A percentile compares a stretch with the other conserved stretches of the same genome.
phyloP scores from a whole-genome alignment of 2,329 filamentous ascomycete genomes.

The Bimuria novae-zelandiae region DNA sequence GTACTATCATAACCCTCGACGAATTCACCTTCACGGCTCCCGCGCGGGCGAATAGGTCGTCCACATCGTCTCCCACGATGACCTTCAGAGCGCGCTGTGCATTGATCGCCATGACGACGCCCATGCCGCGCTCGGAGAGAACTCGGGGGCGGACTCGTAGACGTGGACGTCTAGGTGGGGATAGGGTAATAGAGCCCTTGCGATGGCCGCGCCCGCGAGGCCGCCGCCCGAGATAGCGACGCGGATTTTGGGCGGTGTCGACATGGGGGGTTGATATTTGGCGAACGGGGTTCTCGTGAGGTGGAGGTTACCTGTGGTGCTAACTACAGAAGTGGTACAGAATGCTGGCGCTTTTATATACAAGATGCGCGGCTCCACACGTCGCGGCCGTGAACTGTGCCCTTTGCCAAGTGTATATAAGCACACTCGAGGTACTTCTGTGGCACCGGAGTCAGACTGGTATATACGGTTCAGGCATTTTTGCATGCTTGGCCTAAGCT shows the following conservation, averaged over 20 bases:
- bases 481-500: too few species aligned
- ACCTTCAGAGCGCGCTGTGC: background rate
- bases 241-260: background rate
- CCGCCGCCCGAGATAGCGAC: background rate
- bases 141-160: background rate
- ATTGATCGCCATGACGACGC: background rate
- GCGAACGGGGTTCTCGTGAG: too few species aligned
- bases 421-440: too few species aligned
- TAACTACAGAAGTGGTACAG: too few species aligned
- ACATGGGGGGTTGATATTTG: too few species aligned
- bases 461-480: too few species aligned
- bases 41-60: background rate
- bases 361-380: too few species aligned
- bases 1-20: background rate
- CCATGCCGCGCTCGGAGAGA: background rate
- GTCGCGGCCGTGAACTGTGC: too few species aligned
- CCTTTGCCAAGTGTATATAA: too few species aligned
- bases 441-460: too few species aligned
- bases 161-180: background rate
- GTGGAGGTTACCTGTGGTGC: too few species aligned
- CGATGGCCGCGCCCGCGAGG: background rate
- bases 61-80: background rate
- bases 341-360: too few species aligned
- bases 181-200: background rate
- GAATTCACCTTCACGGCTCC: background rate